Base-by-base conservation (phyloP, 1,139 yeast genomes). In the Kodamaea alishanica region DNA sequence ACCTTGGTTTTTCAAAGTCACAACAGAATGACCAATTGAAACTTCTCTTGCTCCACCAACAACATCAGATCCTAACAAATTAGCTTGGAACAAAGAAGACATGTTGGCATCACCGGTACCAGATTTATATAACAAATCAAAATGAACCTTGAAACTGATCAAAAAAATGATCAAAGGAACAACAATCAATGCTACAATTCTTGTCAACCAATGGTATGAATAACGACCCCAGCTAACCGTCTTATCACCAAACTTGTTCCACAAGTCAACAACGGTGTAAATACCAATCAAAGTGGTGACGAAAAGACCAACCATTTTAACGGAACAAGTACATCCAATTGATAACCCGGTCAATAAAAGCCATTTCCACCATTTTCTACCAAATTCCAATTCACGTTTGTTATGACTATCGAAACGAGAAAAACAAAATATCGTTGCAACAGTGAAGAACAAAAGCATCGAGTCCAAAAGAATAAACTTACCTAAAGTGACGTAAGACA, bases 101-200 rank as follows among this genome's bases (percentile, higher is more conserved):
- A 94, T 94, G 55, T 85, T 85, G 35, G 96, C 94, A 60, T 92
- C 97, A 48, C 98, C 98, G 12, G 97, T 81, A 47, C 99, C 95
- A 9, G 86, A 69, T 49, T 81, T 83, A 50, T 77, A 78, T 50
- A 84, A 70, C 42, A 84, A 67, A 48, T 79, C 88, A 56, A 84
- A 84, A 61, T 84, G 95, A 44, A 84, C 66, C 55, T 83, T 84
- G 70, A 84, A 84, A 41, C 79, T 74, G 43, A 79, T 56, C 58
- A 84, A 61, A 56, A 83, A 84, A 26, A 84, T 81, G 5, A 65
- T 39, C 35, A 79, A 51, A 46, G 95, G 95, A 33, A 84, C 63
- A 15, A 80, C 49, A 42, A 84, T 80, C 50, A 84, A 69, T 11
- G 78, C 79, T 36, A 80, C 23, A 37, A 72, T 65, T 62, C 94